A percentile compares a stretch with the other conserved stretches of the same genome.
Conservation (phyloP, 202 grass and related monocot species). For the Bolboschoenoplectus hybrid region DNA sequence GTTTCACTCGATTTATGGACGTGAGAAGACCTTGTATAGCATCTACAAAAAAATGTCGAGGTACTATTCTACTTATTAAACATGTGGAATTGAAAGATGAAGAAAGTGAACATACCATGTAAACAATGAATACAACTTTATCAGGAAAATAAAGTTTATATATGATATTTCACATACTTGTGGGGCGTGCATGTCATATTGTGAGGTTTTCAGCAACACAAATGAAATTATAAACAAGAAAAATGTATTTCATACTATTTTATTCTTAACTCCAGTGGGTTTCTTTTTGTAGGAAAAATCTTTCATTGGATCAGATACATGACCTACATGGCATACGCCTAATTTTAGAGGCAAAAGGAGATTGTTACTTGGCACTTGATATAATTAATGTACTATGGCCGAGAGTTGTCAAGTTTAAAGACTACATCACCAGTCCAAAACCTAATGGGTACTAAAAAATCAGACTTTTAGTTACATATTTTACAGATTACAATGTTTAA, state of each 20-base stretch:
- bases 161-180: slow-evolving; percentile 8
- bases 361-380: slow-evolving; percentile 64
- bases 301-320: slow-evolving; percentile 73
- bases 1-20: slow-evolving; percentile 64
- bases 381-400: slow-evolving; percentile 77
- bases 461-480: not conserved
- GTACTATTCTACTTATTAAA: slow-evolving; percentile 39
- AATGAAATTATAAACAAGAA: not conserved
- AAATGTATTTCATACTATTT: not conserved
- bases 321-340: slow-evolving; percentile 85
- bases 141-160: not conserved
- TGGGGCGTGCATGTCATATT: not conserved
- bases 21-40: slow-evolving; percentile 77
- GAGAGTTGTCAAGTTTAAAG: slow-evolving; percentile 71
- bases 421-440: slow-evolving; percentile 77
- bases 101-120: not conserved
- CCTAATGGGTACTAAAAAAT: slow-evolving; percentile 57
- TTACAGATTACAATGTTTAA: not conserved
- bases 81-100: not conserved
- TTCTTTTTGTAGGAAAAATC: slow-evolving; percentile 62
- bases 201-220: not conserved
- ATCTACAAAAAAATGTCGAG: slow-evolving; percentile 88
- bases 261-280: slow-evolving; percentile 10
- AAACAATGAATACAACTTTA: not conserved
- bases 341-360: slow-evolving; percentile 62